These are phyloP conservation scores for Phoma sp. DNA, from an alignment of 2,329 filamentous ascomycete genomes.

Conservation along the genomic window DNA sequence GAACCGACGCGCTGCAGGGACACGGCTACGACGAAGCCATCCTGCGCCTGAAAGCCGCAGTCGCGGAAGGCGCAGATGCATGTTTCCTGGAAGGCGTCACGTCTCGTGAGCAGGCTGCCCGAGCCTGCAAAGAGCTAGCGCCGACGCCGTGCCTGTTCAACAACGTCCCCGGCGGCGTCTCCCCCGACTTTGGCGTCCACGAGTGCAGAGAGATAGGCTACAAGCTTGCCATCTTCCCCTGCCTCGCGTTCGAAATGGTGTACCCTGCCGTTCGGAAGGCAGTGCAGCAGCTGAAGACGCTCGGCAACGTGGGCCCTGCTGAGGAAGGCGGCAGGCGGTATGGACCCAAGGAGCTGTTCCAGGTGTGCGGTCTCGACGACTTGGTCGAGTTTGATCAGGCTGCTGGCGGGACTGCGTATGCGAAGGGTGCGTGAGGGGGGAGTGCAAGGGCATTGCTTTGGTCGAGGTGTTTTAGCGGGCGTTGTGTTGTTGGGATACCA, in stretches of 20 bases:
- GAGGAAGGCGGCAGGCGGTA: constrained; percentile 53
- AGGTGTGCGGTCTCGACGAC: constrained; percentile 60
- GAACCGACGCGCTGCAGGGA: constrained; percentile 66
- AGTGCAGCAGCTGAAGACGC: constrained; percentile 35
- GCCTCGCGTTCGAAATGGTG: constrained; percentile 38
- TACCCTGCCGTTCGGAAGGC: constrained; percentile 43
- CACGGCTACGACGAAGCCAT: constrained; percentile 65
- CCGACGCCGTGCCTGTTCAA: constrained; percentile 63
- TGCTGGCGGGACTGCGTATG: constrained; percentile 51
- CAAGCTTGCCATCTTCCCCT: constrained; percentile 64
- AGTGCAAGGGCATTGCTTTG: not conserved
- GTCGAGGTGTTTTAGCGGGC: constrained; percentile 5
- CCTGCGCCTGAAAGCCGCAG: constrained; percentile 57
- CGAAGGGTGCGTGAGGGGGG: constrained; percentile 7
- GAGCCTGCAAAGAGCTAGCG: constrained; percentile 56
- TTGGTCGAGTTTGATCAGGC: constrained; percentile 58
- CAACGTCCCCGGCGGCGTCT: constrained; percentile 63
- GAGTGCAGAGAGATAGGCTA: constrained; percentile 65
- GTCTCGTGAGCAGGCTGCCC: constrained; percentile 57
- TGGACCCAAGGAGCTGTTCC: constrained; percentile 58
- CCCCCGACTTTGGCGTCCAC: constrained; percentile 59
- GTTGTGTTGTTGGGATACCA: constrained; percentile 13
- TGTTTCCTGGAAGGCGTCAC: constrained; percentile 66
- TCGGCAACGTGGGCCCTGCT: constrained; percentile 38
- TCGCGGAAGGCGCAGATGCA: constrained; percentile 64